Percentiles rank a stretch among this genome's conserved stretches.
phyloP scores from a whole-genome alignment of 2,329 filamentous ascomycete genomes.

The Bipolaris oryzae region DNA sequence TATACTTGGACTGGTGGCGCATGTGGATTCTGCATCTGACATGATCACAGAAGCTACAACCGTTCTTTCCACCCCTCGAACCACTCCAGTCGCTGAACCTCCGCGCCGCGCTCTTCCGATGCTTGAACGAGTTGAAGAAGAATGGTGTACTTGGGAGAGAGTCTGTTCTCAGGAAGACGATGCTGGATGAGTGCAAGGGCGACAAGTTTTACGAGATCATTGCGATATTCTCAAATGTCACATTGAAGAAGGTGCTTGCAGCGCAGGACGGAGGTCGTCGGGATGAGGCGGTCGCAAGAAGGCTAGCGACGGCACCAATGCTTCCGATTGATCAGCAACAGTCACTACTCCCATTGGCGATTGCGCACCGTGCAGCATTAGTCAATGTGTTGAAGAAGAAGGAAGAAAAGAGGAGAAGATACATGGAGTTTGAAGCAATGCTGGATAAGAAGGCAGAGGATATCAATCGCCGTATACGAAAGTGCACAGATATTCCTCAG shows the following conservation, averaged over 20 bases:
- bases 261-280: slow-evolving; percentile 52
- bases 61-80: slow-evolving; percentile 89
- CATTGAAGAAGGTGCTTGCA: slow-evolving; percentile 72
- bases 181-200: slow-evolving; percentile 95
- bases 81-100: slow-evolving; percentile 90
- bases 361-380: slow-evolving; percentile 75
- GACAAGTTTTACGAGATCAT: slow-evolving; percentile 88
- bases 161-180: slow-evolving; percentile 83
- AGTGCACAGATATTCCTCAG: slow-evolving; percentile 34
- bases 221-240: slow-evolving; percentile 80
- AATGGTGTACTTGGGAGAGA: slow-evolving; percentile 81
- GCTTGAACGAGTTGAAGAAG: slow-evolving; percentile 85
- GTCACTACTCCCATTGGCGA: slow-evolving; percentile 66
- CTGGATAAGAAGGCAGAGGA: slow-evolving; percentile 67
- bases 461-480: slow-evolving; percentile 61
- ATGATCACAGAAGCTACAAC: slow-evolving; percentile 73
- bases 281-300: slow-evolving; percentile 52
- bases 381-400: slow-evolving; percentile 65
- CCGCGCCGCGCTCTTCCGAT: slow-evolving; percentile 79
- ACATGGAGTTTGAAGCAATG: slow-evolving; percentile 67
- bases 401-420: slow-evolving; percentile 63
- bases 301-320: slow-evolving; percentile 54
- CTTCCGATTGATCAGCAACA: slow-evolving; percentile 42
- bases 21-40: slow-evolving; percentile 4
- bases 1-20: slow-evolving; percentile 44